Evolutionary conservation across 208 protist genomes (phyloP), one percentile per base, ranked within the genome.

Genomic region (Novymonas esmeraldas): DNA sequence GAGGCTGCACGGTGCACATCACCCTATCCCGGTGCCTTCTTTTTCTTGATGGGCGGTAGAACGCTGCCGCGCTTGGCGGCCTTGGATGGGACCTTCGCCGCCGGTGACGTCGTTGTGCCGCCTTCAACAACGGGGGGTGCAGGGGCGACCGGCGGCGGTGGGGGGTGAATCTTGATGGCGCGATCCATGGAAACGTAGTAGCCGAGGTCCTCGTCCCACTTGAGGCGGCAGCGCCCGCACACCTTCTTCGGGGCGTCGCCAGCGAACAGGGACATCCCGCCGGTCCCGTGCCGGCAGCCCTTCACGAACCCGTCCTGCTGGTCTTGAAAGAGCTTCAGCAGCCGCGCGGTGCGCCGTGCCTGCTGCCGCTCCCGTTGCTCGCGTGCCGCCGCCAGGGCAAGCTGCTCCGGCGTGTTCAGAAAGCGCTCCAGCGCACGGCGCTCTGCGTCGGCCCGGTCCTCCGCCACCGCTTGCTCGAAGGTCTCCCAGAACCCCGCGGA

Each of bases 371-470:
- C 81, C 45, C 72, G 70, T 18, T 69, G 52, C 71, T 91, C 75
- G 28, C 66, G 71, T 38, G 85, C 83, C 26, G 76, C 81, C 6
- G 76, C 76, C 29, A 92, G 36, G 22, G 82, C 83, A 31, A 89
- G 76, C 69, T 93, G 87, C 73, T 93, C 90, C 4, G 90, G 90
- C 20, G 60, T 89, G 73, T 90, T 91, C 44, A 87, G 62, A 48
- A 93, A 93, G 11, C 76, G 69, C 67, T 85, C 85, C 38, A 84
- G 74, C 11, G 82, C 90, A 4, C 80, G 63, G 4, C 76, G 77
- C 70, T 88, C 78, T 20, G 84, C 75, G 54, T 88, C 83, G 2
- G 51, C 69, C 51, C 61, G 70, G 34, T 36, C 52, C n/a, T 67
- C 72, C 16, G 60, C 29, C 56, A 81, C 85, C 20, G 58, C 46